Base-by-base conservation (phyloP, 257 asterid species). In the Echium plantagineum region DNA sequence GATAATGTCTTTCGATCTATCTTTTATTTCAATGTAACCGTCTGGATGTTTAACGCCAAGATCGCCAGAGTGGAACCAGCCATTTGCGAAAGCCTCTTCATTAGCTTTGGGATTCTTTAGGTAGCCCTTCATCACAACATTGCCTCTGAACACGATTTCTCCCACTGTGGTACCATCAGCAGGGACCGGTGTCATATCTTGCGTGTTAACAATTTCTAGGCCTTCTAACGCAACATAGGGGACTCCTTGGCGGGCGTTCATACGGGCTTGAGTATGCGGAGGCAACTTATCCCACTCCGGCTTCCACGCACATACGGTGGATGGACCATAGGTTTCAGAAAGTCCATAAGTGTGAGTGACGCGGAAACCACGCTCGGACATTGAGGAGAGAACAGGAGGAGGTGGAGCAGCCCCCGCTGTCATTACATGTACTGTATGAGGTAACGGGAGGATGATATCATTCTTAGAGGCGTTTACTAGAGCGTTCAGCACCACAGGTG, bases 351-450 rank as follows among this genome's bases (percentile, higher is more conserved):
- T 89, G 84, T 89, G 97, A 0, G 94, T 17, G 9, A 89, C 95
- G 64, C 85, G 82, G 63, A 89, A 89, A 63, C 97, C 97, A 59
- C 59, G 84, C 20, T 79, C 76, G 0, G 93, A 77, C 95, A 89
- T 89, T 66, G 90, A 90, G 15, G 65, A 74, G 21, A 89, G 93
- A 63, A 89, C 70, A 0, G 95, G 69, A 60, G 97, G 97, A 9
- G 97, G 95, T 1, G 97, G 97, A 30, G 97, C 94, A 5, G 97
- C 97, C 20, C 97, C 97, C 0, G 97, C 97, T 7, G 97, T 89
- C 95, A 87, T 89, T 35, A 89, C 97, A 6, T 82, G 81, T 63
- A 89, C 88, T 3, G 73, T 66, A 10, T 82, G 95, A 57, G 97
- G 95, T 69, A 89, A 89, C 58, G 97, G 97, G 7, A 81, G 81